Evolutionary conservation across 2,329 filamentous ascomycete genomes (phyloP).

Genomic region (Trichoderma koningii): DNA sequence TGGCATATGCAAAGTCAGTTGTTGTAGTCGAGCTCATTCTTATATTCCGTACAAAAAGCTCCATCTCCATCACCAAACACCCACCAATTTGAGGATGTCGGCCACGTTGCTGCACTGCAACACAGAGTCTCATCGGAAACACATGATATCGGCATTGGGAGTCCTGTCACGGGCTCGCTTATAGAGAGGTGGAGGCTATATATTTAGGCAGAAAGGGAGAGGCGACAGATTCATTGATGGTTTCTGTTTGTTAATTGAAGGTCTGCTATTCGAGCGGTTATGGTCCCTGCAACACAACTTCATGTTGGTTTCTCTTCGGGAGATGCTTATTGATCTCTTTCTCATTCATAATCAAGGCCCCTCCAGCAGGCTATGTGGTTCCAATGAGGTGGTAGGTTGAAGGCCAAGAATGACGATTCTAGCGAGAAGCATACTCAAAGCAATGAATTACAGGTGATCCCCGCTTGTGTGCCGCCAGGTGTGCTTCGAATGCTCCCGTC

Average conservation of each 20-base stretch:
- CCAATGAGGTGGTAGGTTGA: neutral
- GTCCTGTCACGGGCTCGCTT: neutral
- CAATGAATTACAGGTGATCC: neutral
- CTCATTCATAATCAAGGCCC: neutral
- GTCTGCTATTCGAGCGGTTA: neutral
- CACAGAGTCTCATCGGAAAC: neutral
- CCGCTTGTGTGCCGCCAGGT: neutral
- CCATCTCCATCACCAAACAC: neutral
- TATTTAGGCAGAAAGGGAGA: slow-evolving; percentile 9
- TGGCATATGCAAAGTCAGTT: neutral
- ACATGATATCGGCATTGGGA: neutral
- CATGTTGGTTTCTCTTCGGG: neutral
- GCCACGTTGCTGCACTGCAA: neutral
- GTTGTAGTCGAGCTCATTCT: neutral
- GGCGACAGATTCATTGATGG: neutral
- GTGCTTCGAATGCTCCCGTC: no score
- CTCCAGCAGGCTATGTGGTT: neutral
- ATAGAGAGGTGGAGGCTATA: neutral
- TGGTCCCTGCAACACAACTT: neutral
- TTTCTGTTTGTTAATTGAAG: neutral
- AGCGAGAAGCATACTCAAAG: neutral
- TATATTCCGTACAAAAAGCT: neutral
- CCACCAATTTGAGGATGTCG: neutral
- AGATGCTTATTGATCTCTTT: neutral
- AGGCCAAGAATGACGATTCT: neutral